Base-by-base conservation (phyloP, 2,329 filamentous ascomycete species). In the Nectriaceae sp. region DNA sequence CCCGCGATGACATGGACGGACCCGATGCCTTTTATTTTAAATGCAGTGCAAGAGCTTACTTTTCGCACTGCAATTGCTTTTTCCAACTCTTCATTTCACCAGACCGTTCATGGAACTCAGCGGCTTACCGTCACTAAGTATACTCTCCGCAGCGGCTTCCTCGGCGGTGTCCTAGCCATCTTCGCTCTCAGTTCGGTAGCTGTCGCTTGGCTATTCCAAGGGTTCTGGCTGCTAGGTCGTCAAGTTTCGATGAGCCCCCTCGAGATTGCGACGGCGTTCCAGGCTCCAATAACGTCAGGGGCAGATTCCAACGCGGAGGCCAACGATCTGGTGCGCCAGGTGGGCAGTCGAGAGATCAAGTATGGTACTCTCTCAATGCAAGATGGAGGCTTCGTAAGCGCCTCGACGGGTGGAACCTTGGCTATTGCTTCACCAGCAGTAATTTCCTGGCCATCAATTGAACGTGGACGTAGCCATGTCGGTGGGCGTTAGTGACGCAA, bases 31-130 rank as follows among this genome's bases (percentile, higher is more conserved):
- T 40, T 11, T 16, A 29, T 49, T 3, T 31, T 49, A 3, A 42
- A 45, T 5, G 46, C 46, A 2, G 39, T 49, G 8, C 36, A 42
- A 6, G 46, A 49, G 36, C 16, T 49, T 5, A 44, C 42, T 2
- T 49, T 49, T 29, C 46, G 46, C 16, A 40, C 37, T 19, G 46
- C 46, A 16, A 36, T 49, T 11, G 26, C 46, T n/a, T 49, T 45
- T 22, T 45, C 46, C 3, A 44, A 49, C 13, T 19, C 41, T 22
- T 35, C 35, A 11, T 40, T 36, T 2, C 11, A 24, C 15, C 46
- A 49, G 15, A 21, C 16, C 4, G 13, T 49, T 18, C 6, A 45
- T 2, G 46, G 46, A 18, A 45, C 46, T 11, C 37, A 45, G 18
- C 13, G 35, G 13, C 37, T 35, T 5, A 41, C 46, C 3, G 21